Percentiles rank a stretch among this genome's conserved stretches.
phyloP scores from a whole-genome alignment of 768 basidiomycete genomes.

The Lentinula aciculospora region DNA sequence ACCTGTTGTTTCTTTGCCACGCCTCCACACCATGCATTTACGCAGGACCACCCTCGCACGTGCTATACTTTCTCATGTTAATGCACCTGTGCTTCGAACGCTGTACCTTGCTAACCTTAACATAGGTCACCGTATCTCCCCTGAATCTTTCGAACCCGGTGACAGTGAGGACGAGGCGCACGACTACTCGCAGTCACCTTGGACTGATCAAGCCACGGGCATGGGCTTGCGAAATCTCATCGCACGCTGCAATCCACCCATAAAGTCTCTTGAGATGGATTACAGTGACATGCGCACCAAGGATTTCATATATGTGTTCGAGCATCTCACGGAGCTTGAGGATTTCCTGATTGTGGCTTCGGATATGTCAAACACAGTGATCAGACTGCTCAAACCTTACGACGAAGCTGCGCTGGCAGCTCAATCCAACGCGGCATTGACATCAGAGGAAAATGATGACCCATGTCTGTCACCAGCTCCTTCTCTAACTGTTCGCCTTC shows the following conservation, averaged over 20 bases:
- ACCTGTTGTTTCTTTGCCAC: conserved; percentile 48
- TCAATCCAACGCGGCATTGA: conserved; percentile 8
- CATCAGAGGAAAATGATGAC: conserved; percentile 15
- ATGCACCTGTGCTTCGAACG: conserved; percentile 52
- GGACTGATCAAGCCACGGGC: conserved; percentile 72
- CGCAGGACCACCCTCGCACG: conserved; percentile 59
- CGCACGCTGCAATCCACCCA: conserved; percentile 52
- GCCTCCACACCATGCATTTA: conserved; percentile 51
- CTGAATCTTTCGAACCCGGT: conserved; percentile 41
- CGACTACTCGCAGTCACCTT: conserved; percentile 75
- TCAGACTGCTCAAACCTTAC: conserved; percentile 50
- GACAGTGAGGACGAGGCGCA: conserved; percentile 71
- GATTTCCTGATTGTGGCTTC: conserved; percentile 74
- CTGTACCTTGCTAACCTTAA: conserved; percentile 67
- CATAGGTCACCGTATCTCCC: conserved; percentile 44
- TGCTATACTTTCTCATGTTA: conserved; percentile 56
- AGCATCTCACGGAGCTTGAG: conserved; percentile 43
- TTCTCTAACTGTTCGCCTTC: conserved; percentile 37
- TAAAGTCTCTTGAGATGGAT: conserved; percentile 69
- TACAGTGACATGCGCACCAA: conserved; percentile 82
- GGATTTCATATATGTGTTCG: conserved; percentile 69
- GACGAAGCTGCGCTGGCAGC: conserved; percentile 4
- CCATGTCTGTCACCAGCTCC: conserved; percentile 3
- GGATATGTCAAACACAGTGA: conserved; percentile 74
- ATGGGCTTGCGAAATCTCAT: conserved; percentile 73